phyloP scores from a whole-genome alignment of 2,329 filamentous ascomycete genomes.

The Colletotrichum cuscutae region DNA sequence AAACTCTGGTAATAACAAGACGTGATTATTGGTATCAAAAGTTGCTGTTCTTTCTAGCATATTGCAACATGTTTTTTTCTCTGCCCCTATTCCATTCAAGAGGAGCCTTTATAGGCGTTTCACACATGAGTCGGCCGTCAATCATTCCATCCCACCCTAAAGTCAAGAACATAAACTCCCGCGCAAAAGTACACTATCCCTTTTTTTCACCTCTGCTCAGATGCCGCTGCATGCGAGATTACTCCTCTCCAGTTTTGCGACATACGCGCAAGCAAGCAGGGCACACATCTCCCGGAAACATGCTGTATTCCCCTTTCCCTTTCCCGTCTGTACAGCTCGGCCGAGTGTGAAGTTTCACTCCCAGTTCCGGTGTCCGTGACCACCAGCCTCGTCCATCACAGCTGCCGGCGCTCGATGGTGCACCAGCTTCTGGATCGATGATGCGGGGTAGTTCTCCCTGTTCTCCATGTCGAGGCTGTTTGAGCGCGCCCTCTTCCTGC shows the following conservation, averaged over 20 bases:
- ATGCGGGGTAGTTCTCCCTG: slow-evolving; percentile 37
- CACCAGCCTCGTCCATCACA: slow-evolving; percentile 31
- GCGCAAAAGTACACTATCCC: neutral
- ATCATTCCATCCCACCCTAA: slow-evolving; percentile 28
- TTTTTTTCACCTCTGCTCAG: neutral
- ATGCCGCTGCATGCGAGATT: neutral
- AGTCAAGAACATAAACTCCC: neutral
- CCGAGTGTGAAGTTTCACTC: slow-evolving; percentile 27
- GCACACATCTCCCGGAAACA: neutral
- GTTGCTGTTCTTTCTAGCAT: slow-evolving; percentile 15
- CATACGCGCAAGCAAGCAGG: neutral
- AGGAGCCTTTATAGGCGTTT: slow-evolving; percentile 14
- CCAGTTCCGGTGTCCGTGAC: slow-evolving; percentile 34
- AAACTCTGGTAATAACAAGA: neutral
- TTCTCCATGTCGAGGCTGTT: slow-evolving; percentile 37
- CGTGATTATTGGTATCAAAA: slow-evolving; percentile 28
- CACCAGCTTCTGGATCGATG: slow-evolving; percentile 35
- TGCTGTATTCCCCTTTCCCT: neutral
- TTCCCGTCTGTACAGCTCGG: neutral
- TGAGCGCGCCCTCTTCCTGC: slow-evolving; percentile 34
- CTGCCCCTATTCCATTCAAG: neutral
- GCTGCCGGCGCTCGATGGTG: slow-evolving; percentile 32
- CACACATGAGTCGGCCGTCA: slow-evolving; percentile 31
- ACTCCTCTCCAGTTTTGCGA: neutral
- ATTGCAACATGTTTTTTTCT: neutral